Evolutionary conservation across 345 rosid species (phyloP).

Genomic region (Gossypium turneri): DNA sequence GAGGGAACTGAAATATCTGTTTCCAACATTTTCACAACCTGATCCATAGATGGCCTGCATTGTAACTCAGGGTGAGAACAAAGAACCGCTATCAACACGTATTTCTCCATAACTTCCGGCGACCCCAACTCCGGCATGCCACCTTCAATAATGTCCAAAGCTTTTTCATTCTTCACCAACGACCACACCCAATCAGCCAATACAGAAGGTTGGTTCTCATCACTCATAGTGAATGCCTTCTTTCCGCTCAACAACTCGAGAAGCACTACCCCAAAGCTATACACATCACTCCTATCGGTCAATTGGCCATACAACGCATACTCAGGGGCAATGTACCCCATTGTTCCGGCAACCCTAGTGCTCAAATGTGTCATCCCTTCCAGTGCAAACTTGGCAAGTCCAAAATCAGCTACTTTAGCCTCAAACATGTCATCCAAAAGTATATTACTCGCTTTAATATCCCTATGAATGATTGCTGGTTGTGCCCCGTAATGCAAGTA

Average conservation of each 20-base stretch:
- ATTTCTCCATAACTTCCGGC: conserved; percentile 65
- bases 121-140: conserved; percentile 58
- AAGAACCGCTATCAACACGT: conserved; percentile 66
- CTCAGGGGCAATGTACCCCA: conserved; percentile 97
- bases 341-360: conserved; percentile 89
- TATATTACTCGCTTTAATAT: conserved; percentile 81
- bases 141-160: conserved; percentile 71
- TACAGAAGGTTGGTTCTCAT: conserved; percentile 51
- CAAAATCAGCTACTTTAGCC: conserved; percentile 78
- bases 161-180: conserved; percentile 53
- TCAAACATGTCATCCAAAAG: conserved; percentile 81
- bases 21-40: conserved; percentile 89
- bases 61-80: conserved; percentile 86
- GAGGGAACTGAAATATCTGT: conserved; percentile 60
- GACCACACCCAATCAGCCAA: conserved; percentile 95
- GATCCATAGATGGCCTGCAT: conserved; percentile 93
- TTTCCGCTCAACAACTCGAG: conserved; percentile 84
- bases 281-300: conserved; percentile 85
- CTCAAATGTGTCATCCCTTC: conserved; percentile 86
- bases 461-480: conserved; percentile 72
- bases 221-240: conserved; percentile 52
- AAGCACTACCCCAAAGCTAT: conserved; percentile 85
- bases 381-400: conserved; percentile 78
- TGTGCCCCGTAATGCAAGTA: conserved; percentile 84
- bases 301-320: conserved; percentile 84